These are phyloP conservation scores for Coffea humblotiana DNA, from an alignment of 305 asterid species.

Conservation along the genomic window DNA sequence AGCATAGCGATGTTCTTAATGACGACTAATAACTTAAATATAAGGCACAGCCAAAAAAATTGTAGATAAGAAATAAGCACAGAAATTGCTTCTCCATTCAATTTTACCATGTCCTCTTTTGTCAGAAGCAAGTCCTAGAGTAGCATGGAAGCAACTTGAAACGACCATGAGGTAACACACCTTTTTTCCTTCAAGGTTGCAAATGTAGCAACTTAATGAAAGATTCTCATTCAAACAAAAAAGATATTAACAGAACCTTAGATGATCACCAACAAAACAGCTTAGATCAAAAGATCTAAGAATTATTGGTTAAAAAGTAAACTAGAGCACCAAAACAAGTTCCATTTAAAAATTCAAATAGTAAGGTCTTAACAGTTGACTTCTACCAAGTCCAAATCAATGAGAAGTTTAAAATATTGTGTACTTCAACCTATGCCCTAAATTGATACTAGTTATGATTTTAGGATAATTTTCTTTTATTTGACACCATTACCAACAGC, in stretches of 20 bases:
- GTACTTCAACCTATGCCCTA: background rate
- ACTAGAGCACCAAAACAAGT: background rate
- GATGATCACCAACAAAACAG: background rate
- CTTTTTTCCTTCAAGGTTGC: background rate
- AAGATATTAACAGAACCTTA: background rate
- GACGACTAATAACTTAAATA: background rate
- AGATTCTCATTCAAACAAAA: background rate
- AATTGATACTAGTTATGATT: background rate
- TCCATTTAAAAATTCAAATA: background rate
- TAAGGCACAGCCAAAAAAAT: background rate
- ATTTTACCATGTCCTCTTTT: background rate
- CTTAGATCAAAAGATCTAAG: background rate
- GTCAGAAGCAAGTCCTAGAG: conserved; percentile 1
- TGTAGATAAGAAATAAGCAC: background rate
- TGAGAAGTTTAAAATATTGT: background rate
- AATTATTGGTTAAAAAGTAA: background rate
- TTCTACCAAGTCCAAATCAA: background rate
- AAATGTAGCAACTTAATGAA: background rate
- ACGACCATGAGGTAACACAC: background rate
- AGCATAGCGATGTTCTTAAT: background rate
- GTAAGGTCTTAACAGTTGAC: background rate
- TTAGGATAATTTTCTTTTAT: background rate
- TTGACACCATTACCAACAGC: background rate
- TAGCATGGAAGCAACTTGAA: background rate
- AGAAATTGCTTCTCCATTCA: background rate